Evolutionary conservation across 1,284 basidiomycete species (phyloP).

Genomic region (Fomes fomentarius): DNA sequence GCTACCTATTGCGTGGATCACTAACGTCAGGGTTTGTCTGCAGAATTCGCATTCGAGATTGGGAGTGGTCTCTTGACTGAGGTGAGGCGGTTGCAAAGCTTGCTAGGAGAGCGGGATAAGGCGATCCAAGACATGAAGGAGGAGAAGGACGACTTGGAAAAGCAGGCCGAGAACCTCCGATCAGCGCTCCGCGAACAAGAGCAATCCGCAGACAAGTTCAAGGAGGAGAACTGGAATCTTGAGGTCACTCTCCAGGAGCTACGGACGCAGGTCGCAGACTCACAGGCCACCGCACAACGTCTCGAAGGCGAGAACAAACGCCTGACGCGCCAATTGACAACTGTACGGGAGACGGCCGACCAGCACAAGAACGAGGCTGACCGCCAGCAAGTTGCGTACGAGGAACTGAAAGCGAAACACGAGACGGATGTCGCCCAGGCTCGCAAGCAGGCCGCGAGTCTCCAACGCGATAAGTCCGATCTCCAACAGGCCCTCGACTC

Average conservation of each 20-base stretch:
- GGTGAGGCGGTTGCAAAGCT: constrained; percentile 84
- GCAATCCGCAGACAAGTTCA: constrained; percentile 76
- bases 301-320: constrained; percentile 86
- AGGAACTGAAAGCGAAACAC: constrained; percentile 87
- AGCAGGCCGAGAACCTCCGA: constrained; percentile 71
- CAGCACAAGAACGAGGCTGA: constrained; percentile 88
- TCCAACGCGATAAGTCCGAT: constrained; percentile 92
- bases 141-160: constrained; percentile 85
- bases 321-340: constrained; percentile 74
- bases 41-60: constrained; percentile 96
- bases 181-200: constrained; percentile 77
- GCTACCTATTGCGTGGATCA: not conserved
- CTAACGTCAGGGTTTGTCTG: not conserved
- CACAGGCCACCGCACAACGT: constrained; percentile 68
- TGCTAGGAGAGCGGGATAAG: constrained; percentile 88
- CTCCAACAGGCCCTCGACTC: constrained; percentile 81
- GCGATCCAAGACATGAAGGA: constrained; percentile 85
- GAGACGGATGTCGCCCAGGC: constrained; percentile 92
- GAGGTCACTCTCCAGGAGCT: constrained; percentile 93
- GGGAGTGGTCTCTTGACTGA: constrained; percentile 89
- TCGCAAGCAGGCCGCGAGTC: constrained; percentile 84
- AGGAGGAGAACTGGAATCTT: constrained; percentile 98
- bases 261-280: constrained; percentile 69
- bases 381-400: constrained; percentile 63
- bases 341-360: constrained; percentile 79